These are phyloP conservation scores for Backusella circina DNA, from an alignment of 192 early-diverging fungal species.

Conservation along the genomic window DNA sequence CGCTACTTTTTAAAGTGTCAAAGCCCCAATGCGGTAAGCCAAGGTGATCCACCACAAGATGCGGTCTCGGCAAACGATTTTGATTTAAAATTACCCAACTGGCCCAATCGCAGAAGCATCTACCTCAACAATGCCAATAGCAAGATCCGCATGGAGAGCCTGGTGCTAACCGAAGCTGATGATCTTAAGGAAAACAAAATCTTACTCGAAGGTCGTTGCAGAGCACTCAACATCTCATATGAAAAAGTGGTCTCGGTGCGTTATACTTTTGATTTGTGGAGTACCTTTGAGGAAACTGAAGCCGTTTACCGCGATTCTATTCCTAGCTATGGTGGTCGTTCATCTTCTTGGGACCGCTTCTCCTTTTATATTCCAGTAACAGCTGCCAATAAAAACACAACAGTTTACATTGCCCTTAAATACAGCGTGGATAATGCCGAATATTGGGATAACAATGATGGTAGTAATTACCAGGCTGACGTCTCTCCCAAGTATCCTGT, in stretches of 20 bases:
- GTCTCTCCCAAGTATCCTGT: not conserved
- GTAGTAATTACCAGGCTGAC: conserved; percentile 74
- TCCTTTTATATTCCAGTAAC: conserved; percentile 59
- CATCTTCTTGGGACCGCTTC: conserved; percentile 62
- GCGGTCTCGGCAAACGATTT: conserved; percentile 20
- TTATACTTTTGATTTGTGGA: conserved; percentile 84
- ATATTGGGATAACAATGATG: conserved; percentile 95
- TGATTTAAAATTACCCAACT: conserved; percentile 27
- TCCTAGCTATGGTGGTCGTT: conserved; percentile 39
- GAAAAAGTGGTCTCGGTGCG: conserved; percentile 78
- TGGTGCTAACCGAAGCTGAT: conserved; percentile 17
- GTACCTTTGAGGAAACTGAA: conserved; percentile 56
- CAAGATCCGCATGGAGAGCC: conserved; percentile 6
- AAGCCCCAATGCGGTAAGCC: conserved; percentile 48
- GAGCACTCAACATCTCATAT: conserved; percentile 85
- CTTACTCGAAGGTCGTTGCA: conserved; percentile 58
- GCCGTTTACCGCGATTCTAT: conserved; percentile 64
- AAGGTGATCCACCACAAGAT: conserved; percentile 34
- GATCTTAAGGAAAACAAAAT: conserved; percentile 41
- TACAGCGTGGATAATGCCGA: conserved; percentile 70
- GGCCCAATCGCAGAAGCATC: conserved; percentile 50
- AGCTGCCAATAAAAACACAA: conserved; percentile 15
- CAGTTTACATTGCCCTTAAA: conserved; percentile 58
- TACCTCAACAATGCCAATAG: conserved; percentile 30
- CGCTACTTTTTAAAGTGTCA: conserved; percentile 69